A percentile compares a stretch with the other conserved stretches of the same genome.
Conservation (phyloP, 2,329 filamentous ascomycete genomes). For the Fusarium sacchari region DNA sequence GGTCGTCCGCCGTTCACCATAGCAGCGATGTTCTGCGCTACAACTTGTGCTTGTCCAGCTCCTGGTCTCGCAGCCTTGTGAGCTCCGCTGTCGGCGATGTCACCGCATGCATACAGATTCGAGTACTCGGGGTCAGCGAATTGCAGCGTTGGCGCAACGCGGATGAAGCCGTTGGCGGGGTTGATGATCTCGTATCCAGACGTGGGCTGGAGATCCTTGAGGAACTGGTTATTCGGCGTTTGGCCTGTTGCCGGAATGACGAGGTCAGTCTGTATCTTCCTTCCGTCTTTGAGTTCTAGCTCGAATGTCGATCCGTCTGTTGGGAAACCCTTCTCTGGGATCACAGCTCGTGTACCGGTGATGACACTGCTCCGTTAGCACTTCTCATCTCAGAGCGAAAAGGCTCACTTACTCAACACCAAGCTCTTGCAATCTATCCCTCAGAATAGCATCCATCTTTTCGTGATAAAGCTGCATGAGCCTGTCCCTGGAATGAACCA, state of each 20-base stretch:
- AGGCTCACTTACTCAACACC: slow-evolving; percentile 29
- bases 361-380: slow-evolving; percentile 14
- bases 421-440: slow-evolving; percentile 32
- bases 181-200: slow-evolving; percentile 23
- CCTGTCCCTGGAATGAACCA: slow-evolving; percentile 39
- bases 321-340: slow-evolving; percentile 36
- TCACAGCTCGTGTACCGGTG: slow-evolving; percentile 34
- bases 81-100: slow-evolving; percentile 41
- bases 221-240: slow-evolving; percentile 42
- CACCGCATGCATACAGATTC: slow-evolving; percentile 40
- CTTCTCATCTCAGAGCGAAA: fast-evolving
- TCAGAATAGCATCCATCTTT: slow-evolving; percentile 39
- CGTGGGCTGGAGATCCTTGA: slow-evolving; percentile 14
- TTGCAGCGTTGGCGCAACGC: slow-evolving; percentile 32
- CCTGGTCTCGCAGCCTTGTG: slow-evolving; percentile 41
- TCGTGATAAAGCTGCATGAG: slow-evolving; percentile 41
- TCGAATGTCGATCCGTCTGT: slow-evolving; percentile 30
- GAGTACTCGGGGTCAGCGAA: slow-evolving; percentile 38
- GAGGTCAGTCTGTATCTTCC: slow-evolving; percentile 34
- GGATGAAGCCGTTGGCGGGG: slow-evolving; percentile 38
- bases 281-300: slow-evolving; percentile 37
- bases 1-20: slow-evolving; percentile 31
- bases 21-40: slow-evolving; percentile 38
- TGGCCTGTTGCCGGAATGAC: slow-evolving; percentile 41
- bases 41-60: slow-evolving; percentile 30